Base-by-base conservation (phyloP, 495 filamentous ascomycete genomes). In the Friedmanniomyces simplex region DNA sequence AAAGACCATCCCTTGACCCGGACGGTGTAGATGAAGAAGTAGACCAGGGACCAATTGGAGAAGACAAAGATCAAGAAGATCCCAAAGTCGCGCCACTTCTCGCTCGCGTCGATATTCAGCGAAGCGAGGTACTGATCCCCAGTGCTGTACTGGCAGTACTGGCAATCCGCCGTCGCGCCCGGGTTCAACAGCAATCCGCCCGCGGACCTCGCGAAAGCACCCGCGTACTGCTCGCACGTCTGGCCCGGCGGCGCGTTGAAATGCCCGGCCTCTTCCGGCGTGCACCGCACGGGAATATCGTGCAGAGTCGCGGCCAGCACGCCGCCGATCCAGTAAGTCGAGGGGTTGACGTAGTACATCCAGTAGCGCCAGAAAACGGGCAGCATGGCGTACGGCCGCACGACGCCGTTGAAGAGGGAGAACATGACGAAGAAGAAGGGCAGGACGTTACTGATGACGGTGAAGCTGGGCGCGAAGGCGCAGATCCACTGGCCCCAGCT, bases 401-500 rank as follows among this genome's bases (percentile, higher is more conserved):
- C 63, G 78, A 90, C 80, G 54, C 87, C 87, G 72, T 88, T 88
- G 74, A 90, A 90, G 51, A 89, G 68, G 10, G 72, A 74, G 67
- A 86, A 84, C 65, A 86, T 82, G 68, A 88, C 85, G 68, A 90
- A 83, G 78, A 93, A 90, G 72, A 88, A 88, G 3, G 86, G 86
- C 3, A 84, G 76, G 5, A 82, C 73, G 71, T 91, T 90, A 46
- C 81, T 80, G 64, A 90, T 89, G 64, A 91, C 84, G 2, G 85
- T 87, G 73, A 90, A 88, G 7, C 74, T 81, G 0, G 87, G 87
- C 0, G 88, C 84, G 71, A 89, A 87, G 4, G 88, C 84, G 64
- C 82, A 85, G 61, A 91, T 88, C 84, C 85, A 90, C 65, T 93
- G 88, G 24, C 88, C 87, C 85, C 86, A 89, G 57, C 77, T 82